These are phyloP conservation scores for Papilionanthe hybrid DNA, from an alignment of 116 monocot genomes.

Conservation along the genomic window DNA sequence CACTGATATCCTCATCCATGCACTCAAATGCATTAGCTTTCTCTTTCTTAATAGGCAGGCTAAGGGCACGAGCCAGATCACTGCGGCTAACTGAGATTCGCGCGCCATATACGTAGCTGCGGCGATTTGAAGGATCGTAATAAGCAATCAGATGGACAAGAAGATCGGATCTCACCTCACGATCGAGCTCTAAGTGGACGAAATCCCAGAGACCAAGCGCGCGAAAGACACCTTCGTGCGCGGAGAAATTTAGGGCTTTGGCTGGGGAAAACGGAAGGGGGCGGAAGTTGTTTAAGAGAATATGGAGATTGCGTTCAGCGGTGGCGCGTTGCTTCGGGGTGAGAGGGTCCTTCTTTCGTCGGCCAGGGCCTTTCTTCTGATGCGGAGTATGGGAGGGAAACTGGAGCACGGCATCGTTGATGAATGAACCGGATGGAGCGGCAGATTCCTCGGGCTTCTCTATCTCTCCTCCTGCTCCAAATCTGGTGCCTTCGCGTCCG, in stretches of 20 bases:
- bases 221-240: constrained; percentile 54
- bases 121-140: constrained; percentile 43
- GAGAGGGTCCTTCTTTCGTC: constrained; percentile 4
- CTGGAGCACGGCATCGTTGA: neutral
- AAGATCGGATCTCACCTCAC: constrained; percentile 52
- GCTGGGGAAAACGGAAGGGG: constrained; percentile 36
- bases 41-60: constrained; percentile 13
- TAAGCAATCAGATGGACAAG: constrained; percentile 51
- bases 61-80: constrained; percentile 37
- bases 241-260: constrained; percentile 20
- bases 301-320: constrained; percentile 22
- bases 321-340: neutral
- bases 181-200: constrained; percentile 34
- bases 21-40: neutral
- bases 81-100: constrained; percentile 32
- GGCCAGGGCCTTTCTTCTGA: neutral
- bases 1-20: neutral
- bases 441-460: neutral
- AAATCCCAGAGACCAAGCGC: constrained; percentile 77
- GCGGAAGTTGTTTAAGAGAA: constrained; percentile 29
- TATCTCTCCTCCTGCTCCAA: neutral
- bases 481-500: neutral
- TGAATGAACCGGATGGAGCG: neutral
- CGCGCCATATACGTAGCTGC: constrained; percentile 39
- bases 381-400: neutral